A percentile compares a stretch with the other conserved stretches of the same genome.
phyloP scores from a whole-genome alignment of 1,139 yeast species.

The Kodamaea alishanica region DNA sequence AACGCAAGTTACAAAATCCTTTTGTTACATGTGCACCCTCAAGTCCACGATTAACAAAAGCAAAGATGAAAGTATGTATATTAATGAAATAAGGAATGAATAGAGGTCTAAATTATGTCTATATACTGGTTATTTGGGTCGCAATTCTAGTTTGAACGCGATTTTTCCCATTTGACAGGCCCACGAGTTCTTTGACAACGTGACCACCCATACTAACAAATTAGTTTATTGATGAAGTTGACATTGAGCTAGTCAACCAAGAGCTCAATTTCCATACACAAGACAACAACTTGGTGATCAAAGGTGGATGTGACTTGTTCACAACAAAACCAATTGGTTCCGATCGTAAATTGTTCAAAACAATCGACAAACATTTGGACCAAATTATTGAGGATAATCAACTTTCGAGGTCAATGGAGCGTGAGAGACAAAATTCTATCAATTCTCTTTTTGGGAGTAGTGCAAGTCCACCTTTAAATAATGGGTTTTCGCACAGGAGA shows the following conservation, averaged over 20 bases:
- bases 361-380: constrained; percentile 78
- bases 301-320: constrained; percentile 91
- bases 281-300: constrained; percentile 70
- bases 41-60: not conserved
- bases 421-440: constrained; percentile 39
- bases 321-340: constrained; percentile 91
- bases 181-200: too few relatives aligned
- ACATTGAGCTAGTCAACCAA: constrained; percentile 83
- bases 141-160: too few relatives aligned
- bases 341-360: constrained; percentile 82
- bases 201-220: constrained; percentile 21
- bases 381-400: constrained; percentile 58
- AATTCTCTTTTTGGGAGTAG: constrained; percentile 36
- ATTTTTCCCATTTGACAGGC: too few relatives aligned
- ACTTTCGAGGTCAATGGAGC: constrained; percentile 39
- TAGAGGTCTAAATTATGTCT: too few relatives aligned
- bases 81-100: not conserved
- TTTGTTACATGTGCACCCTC: not conserved
- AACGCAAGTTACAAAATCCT: too few relatives aligned
- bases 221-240: constrained; percentile 88
- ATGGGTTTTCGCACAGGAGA: constrained; percentile 15
- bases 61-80: constrained; percentile 17
- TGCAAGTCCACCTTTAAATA: constrained; percentile 26
- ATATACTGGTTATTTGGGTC: too few relatives aligned
- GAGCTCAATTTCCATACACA: constrained; percentile 82